phyloP scores from a whole-genome alignment of 192 early-diverging fungal genomes.

The Coemansia sp. region DNA sequence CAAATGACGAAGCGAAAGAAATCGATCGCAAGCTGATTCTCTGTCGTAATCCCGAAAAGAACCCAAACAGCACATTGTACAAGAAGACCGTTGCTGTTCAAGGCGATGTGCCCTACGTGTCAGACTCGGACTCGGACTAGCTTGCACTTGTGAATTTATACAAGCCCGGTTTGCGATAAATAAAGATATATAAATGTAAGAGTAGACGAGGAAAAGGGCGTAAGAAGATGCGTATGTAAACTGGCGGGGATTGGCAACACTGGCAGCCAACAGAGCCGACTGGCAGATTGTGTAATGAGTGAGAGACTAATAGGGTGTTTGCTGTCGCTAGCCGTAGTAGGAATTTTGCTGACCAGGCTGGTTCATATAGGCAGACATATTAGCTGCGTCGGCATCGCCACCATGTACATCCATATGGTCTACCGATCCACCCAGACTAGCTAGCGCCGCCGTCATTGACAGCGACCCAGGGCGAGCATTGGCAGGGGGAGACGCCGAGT shows the following conservation, averaged over 20 bases:
- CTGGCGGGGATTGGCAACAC: neutral
- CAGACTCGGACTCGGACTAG: slow-evolving; percentile 48
- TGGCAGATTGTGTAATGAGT: neutral
- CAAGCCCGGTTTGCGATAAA: neutral
- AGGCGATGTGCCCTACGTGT: slow-evolving; percentile 41
- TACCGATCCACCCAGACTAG: slow-evolving; percentile 19
- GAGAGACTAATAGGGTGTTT: neutral
- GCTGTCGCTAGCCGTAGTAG: slow-evolving; percentile 45
- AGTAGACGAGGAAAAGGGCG: neutral
- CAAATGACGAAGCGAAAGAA: slow-evolving; percentile 56
- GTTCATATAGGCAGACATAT: slow-evolving; percentile 47
- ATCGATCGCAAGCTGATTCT: slow-evolving; percentile 66
- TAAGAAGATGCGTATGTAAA: neutral
- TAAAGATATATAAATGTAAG: slow-evolving; percentile 5
- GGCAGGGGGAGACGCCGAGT: slow-evolving; percentile 24
- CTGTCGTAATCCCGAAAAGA: slow-evolving; percentile 76
- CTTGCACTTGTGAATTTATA: neutral
- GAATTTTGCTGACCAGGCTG: slow-evolving; percentile 43
- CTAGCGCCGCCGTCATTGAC: slow-evolving; percentile 20
- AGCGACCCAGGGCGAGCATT: slow-evolving; percentile 10
- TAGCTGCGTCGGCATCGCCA: slow-evolving; percentile 24
- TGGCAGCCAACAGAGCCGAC: neutral
- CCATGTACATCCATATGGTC: slow-evolving; percentile 33
- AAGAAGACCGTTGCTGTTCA: slow-evolving; percentile 40
- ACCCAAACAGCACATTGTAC: slow-evolving; percentile 66